phyloP scores from a whole-genome alignment of 495 filamentous ascomycete genomes.

The Annulohypoxylon maeteangense region DNA sequence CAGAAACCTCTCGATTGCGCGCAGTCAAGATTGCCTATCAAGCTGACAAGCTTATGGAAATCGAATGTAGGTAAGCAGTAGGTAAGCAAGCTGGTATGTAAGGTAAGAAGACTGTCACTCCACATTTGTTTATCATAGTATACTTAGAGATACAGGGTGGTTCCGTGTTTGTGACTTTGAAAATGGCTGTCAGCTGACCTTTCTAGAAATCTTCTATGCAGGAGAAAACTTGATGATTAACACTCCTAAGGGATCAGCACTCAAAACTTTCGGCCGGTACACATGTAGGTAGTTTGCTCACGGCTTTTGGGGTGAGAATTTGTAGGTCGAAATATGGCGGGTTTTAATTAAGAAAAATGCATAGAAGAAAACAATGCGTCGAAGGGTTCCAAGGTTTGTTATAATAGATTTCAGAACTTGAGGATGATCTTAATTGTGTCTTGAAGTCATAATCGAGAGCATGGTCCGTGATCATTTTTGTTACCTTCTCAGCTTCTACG shows the following conservation, averaged over 20 bases:
- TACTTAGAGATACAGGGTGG: neutral
- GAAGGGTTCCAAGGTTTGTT: neutral
- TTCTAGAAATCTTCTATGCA: slow-evolving; percentile 32
- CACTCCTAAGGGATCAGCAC: neutral
- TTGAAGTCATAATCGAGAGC: neutral
- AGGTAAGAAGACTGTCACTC: neutral
- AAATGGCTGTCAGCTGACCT: neutral
- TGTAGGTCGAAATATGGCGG: no score
- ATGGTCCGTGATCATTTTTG: neutral
- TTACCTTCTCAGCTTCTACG: neutral
- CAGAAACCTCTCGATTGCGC: neutral
- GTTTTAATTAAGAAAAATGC: no score
- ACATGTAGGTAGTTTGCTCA: neutral
- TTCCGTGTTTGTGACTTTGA: slow-evolving; percentile 4
- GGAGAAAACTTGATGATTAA: slow-evolving; percentile 9
- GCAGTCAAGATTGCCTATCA: neutral
- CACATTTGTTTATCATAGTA: neutral
- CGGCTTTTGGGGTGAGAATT: no score
- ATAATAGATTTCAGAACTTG: neutral
- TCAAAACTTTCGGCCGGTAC: slow-evolving; percentile 5
- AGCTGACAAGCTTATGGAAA: neutral
- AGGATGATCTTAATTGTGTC: neutral
- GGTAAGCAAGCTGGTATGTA: neutral
- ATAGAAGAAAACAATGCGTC: neutral
- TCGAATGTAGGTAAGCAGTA: neutral